Base-by-base conservation (phyloP, 257 asterid species). In the Solanum corneliomulleri region DNA sequence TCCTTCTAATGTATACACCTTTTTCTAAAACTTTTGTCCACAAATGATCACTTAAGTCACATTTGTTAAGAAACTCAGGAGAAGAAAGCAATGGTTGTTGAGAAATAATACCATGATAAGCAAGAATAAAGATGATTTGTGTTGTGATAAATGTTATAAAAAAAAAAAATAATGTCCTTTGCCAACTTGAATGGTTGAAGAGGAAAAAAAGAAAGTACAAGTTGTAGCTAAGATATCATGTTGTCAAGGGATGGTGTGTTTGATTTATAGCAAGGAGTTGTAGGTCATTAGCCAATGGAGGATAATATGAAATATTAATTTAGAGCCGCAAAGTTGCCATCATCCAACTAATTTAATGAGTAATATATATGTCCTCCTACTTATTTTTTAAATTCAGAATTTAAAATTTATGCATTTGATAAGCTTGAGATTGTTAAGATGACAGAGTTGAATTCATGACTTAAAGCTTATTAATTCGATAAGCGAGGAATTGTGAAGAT, bases 281-380 rank as follows among this genome's bases (percentile, higher is more conserved):
- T 31, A 45, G 47, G 75, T 87, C 83, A 77, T 88, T 85, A 86
- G 31, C 86, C 27, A 84, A 86, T 83, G 77, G 41, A 88, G 91
- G 94, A 93, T 92, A 92, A 87, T 76, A 89, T 80, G 82, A 78
- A 41, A 42, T 27, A 49, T 20, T 56, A 56, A 56, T 87, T 66
- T 85, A 25, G n/a, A 78, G 84, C 84, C 66, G 66, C 64, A 78
- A 45, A 45, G 66, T 78, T 45, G 11, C 20, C 37, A 78, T 45
- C 42, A 27, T 78, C 41, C 23, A 27, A 29, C 41, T 11, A 78
- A 78, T 44, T 27, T 10, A 25, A 25, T 64, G 71, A 64, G 18
- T 64, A 64, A 66, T 64, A 25, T 27, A 68, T 66, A 66, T 68
- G 62, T 44, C 39, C 25, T 78, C 64, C 27, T 78, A 72, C 6